Percentiles rank a stretch among this genome's conserved stretches.
Conservation (phyloP, 768 basidiomycete species). For the Phylloporus sp. region DNA sequence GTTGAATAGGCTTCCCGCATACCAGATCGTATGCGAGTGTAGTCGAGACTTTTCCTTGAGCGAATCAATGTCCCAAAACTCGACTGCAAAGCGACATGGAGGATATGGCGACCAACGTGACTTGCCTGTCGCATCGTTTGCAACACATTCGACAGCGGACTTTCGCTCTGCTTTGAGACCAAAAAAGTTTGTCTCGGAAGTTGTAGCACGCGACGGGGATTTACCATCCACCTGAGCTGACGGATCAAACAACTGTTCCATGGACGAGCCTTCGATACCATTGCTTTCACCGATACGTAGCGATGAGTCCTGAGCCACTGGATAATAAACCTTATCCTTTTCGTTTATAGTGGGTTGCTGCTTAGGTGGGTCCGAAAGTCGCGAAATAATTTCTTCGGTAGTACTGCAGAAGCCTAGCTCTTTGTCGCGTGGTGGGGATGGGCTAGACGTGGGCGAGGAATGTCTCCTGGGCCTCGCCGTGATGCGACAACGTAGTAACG, state of each 20-base stretch:
- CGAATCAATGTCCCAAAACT: constrained; percentile 83
- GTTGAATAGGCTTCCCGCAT: constrained; percentile 85
- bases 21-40: constrained; percentile 85
- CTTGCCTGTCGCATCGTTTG: constrained; percentile 42
- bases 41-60: constrained; percentile 82
- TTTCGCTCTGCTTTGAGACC: constrained; percentile 51
- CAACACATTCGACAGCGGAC: constrained; percentile 39
- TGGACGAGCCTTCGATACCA: constrained; percentile 48
- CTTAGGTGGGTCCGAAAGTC: constrained; percentile 22
- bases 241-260: constrained; percentile 66
- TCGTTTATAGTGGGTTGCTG: constrained; percentile 13
- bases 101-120: constrained; percentile 65
- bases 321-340: constrained; percentile 48
- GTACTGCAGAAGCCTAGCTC: constrained; percentile 64
- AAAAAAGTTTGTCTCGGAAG: constrained; percentile 57
- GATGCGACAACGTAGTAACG: constrained; percentile 59
- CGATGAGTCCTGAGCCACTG: constrained; percentile 67
- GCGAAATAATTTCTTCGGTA: constrained; percentile 47
- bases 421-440: constrained; percentile 42
- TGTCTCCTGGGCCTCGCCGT: constrained; percentile 34
- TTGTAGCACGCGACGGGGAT: constrained; percentile 25
- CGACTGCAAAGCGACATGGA: constrained; percentile 82
- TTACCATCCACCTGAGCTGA: constrained; percentile 24
- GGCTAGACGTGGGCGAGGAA: constrained; percentile 34
- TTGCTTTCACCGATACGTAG: constrained; percentile 70